phyloP scores from a whole-genome alignment of 2,329 filamentous ascomycete species.

The Sarocladium strictum region DNA sequence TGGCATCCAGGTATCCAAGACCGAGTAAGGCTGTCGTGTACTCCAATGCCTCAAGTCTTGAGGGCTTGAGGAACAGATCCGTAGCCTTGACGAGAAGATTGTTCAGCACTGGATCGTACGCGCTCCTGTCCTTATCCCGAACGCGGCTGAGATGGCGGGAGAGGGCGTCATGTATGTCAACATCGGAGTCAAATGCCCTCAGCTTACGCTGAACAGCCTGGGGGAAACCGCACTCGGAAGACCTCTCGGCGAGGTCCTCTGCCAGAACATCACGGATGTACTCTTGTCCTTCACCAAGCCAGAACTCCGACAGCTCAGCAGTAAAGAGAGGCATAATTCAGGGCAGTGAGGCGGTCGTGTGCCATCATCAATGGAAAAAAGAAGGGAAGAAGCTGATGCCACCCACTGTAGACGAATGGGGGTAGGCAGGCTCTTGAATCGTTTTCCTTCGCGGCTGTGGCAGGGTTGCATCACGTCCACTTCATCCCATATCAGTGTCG shows the following conservation, averaged over 20 bases:
- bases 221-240: constrained; percentile 26
- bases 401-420: too few species aligned
- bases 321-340: constrained; percentile 24
- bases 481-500: too few species aligned
- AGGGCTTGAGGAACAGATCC: constrained; percentile 20
- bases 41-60: constrained; percentile 23
- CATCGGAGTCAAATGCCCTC: constrained; percentile 25
- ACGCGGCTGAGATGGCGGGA: constrained; percentile 16
- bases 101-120: constrained; percentile 21
- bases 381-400: too few species aligned
- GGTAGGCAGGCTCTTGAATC: too few species aligned
- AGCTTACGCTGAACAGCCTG: constrained; percentile 24
- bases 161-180: constrained; percentile 15
- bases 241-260: constrained; percentile 13
- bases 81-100: constrained; percentile 20
- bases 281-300: constrained; percentile 22
- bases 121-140: constrained; percentile 12
- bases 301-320: constrained; percentile 27
- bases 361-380: too few species aligned
- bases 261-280: constrained; percentile 20
- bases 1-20: constrained; percentile 24
- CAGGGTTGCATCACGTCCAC: too few species aligned
- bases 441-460: too few species aligned
- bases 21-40: constrained; percentile 21
- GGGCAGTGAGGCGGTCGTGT: neutral